These are phyloP conservation scores for Marsdenia floribunda DNA, from an alignment of 257 asterid genomes.

Conservation along the genomic window DNA sequence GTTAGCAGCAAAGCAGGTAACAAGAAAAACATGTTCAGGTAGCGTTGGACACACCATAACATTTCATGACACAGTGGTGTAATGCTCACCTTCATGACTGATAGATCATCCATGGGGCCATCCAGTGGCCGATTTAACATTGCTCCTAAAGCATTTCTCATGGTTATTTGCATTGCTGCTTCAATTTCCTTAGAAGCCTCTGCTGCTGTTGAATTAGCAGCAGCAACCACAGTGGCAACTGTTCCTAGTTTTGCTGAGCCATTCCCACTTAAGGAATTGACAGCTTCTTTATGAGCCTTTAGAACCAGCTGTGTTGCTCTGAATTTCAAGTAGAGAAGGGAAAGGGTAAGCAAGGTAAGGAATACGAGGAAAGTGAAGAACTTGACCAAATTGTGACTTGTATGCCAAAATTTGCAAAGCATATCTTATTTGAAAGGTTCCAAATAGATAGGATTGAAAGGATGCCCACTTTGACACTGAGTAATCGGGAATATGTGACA, in stretches of 20 bases:
- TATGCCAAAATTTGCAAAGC: neutral
- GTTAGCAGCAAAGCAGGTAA: constrained; percentile 3
- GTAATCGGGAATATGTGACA: neutral
- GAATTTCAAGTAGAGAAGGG: constrained; percentile 22
- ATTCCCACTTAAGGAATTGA: constrained; percentile 91
- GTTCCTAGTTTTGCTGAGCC: constrained; percentile 91
- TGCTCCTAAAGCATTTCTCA: constrained; percentile 87
- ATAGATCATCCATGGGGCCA: constrained; percentile 85
- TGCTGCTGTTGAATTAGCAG: constrained; percentile 91
- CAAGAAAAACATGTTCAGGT: neutral
- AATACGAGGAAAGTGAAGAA: constrained; percentile 5
- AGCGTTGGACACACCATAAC: neutral
- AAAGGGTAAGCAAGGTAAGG: constrained; percentile 1
- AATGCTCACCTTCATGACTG: constrained; percentile 80
- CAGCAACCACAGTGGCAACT: constrained; percentile 97
- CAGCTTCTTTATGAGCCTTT: constrained; percentile 97
- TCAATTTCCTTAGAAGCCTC: constrained; percentile 98
- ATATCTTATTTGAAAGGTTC: neutral
- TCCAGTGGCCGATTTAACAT: constrained; percentile 69
- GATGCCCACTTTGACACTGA: neutral
- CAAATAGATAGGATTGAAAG: neutral
- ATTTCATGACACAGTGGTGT: neutral
- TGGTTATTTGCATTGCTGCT: constrained; percentile 91
- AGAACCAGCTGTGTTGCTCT: constrained; percentile 94
- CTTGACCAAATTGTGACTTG: neutral